These are phyloP conservation scores for Panicum hallii DNA, from an alignment of 202 grass and related monocot genomes.

Conservation along the genomic window DNA sequence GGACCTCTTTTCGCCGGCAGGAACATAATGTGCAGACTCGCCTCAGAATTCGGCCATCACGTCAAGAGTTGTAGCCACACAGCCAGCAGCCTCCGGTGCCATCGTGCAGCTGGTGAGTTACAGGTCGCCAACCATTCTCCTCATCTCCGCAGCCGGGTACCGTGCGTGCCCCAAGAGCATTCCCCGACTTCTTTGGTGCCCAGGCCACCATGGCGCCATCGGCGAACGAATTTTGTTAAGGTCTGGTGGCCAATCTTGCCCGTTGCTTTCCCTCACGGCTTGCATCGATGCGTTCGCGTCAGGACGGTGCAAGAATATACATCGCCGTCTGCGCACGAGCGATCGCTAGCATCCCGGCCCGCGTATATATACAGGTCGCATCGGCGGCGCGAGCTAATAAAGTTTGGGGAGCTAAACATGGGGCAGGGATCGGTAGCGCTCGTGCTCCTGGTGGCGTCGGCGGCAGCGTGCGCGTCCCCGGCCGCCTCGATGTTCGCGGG, in stretches of 20 bases:
- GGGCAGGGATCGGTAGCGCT: neutral
- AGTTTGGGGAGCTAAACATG: conserved; percentile 29
- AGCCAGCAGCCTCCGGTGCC: neutral
- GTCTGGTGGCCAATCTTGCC: conserved; percentile 29
- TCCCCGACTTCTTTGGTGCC: conserved; percentile 52
- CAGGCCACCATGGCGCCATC: conserved; percentile 39
- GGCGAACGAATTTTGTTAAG: conserved; percentile 49
- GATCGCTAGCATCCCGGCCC: neutral
- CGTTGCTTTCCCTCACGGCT: conserved; percentile 47
- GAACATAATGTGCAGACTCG: neutral
- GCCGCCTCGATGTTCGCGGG: conserved; percentile 26
- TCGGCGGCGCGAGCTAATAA: neutral
- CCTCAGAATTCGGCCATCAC: conserved; percentile 50
- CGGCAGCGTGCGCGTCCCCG: neutral
- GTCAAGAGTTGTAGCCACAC: conserved; percentile 48
- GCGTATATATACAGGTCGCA: conserved; percentile 20
- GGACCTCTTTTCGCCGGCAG: conserved; percentile 42
- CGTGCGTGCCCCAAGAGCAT: conserved; percentile 52
- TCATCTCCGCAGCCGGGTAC: neutral
- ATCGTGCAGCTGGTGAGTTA: conserved; percentile 37
- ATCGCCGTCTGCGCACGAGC: neutral
- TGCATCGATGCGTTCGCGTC: conserved; percentile 41
- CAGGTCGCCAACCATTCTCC: conserved; percentile 52
- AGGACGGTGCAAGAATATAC: conserved; percentile 45
- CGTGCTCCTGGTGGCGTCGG: conserved; percentile 36